Evolutionary conservation across 2,329 filamentous ascomycete species (phyloP).

Genomic region (Alternaria sp.): DNA sequence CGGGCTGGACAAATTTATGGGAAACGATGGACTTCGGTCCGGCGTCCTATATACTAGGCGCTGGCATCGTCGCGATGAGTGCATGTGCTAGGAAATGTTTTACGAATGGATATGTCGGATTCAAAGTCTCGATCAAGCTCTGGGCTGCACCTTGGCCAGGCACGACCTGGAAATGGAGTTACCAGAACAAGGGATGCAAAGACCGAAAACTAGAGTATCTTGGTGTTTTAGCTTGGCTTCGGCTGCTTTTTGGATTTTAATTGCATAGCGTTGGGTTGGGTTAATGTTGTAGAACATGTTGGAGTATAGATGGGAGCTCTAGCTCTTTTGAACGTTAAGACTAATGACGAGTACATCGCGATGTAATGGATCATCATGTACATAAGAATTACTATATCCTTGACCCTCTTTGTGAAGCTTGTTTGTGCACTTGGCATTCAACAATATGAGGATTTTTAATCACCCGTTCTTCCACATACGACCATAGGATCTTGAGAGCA

Average conservation of each 20-base stretch:
- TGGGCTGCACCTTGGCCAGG: slow-evolving; percentile 20
- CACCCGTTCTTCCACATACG: too few relatives aligned
- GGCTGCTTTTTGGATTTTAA: slow-evolving; percentile 3
- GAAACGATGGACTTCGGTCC: slow-evolving; percentile 10
- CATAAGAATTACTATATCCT: neutral
- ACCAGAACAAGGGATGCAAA: slow-evolving; percentile 10
- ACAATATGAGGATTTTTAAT: too few relatives aligned
- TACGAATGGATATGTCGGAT: slow-evolving; percentile 17
- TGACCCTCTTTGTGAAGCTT: neutral
- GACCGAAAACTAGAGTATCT: slow-evolving; percentile 7
- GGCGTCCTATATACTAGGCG: slow-evolving; percentile 12
- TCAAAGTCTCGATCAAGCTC: slow-evolving; percentile 26
- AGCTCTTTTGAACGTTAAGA: slow-evolving; percentile 7
- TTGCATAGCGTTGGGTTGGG: slow-evolving; percentile 19
- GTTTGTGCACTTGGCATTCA: neutral
- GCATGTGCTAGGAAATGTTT: slow-evolving; percentile 9
- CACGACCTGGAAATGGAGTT: slow-evolving; percentile 17
- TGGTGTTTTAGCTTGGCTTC: neutral
- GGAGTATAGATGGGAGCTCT: slow-evolving; percentile 3
- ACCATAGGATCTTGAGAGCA: too few relatives aligned
- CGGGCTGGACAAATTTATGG: slow-evolving; percentile 9
- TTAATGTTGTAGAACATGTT: slow-evolving; percentile 1
- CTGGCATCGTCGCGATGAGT: slow-evolving; percentile 13
- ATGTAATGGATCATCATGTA: slow-evolving; percentile 7
- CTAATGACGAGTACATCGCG: slow-evolving; percentile 13